phyloP scores from a whole-genome alignment of 2,329 filamentous ascomycete genomes.

The Pyrenochaeta sp. region DNA sequence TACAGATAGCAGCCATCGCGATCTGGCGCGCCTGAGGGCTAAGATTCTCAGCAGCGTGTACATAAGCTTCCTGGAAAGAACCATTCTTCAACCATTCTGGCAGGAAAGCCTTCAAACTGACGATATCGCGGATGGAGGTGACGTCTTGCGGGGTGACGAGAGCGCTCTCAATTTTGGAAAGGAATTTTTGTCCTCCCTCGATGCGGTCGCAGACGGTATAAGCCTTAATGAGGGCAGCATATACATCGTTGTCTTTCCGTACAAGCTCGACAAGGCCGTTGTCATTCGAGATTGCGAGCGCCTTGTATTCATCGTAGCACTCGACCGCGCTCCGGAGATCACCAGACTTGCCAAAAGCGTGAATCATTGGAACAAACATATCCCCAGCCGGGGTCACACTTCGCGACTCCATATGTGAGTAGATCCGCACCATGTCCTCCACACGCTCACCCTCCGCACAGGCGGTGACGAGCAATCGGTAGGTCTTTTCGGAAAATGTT shows the following conservation, averaged over 20 bases:
- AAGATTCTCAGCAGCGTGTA: constrained; percentile 72
- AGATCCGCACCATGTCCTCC: constrained; percentile 88
- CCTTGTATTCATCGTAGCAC: constrained; percentile 94
- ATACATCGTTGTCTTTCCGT: constrained; percentile 83
- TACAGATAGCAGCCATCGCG: constrained; percentile 77
- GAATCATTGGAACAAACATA: constrained; percentile 92
- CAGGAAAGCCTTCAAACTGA: constrained; percentile 79
- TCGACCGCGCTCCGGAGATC: constrained; percentile 90
- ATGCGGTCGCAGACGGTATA: constrained; percentile 84
- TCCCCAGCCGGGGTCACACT: constrained; percentile 78
- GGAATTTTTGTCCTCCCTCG: constrained; percentile 84
- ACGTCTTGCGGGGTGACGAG: constrained; percentile 61
- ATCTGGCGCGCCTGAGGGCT: constrained; percentile 66
- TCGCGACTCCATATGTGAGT: constrained; percentile 87
- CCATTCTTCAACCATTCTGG: constrained; percentile 77
- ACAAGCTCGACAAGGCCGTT: constrained; percentile 73
- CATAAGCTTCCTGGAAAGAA: constrained; percentile 75
- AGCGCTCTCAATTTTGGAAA: constrained; percentile 75
- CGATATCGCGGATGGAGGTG: constrained; percentile 72
- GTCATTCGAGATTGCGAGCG: constrained; percentile 85
- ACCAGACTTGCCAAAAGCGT: constrained; percentile 83
- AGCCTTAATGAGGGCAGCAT: constrained; percentile 89
- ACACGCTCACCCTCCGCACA: constrained; percentile 84
- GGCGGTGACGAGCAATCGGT: constrained; percentile 83
- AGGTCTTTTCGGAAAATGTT: constrained; percentile 80